Evolutionary conservation across 768 basidiomycete genomes (phyloP).

Genomic region (Symmetrospora coprosmae): DNA sequence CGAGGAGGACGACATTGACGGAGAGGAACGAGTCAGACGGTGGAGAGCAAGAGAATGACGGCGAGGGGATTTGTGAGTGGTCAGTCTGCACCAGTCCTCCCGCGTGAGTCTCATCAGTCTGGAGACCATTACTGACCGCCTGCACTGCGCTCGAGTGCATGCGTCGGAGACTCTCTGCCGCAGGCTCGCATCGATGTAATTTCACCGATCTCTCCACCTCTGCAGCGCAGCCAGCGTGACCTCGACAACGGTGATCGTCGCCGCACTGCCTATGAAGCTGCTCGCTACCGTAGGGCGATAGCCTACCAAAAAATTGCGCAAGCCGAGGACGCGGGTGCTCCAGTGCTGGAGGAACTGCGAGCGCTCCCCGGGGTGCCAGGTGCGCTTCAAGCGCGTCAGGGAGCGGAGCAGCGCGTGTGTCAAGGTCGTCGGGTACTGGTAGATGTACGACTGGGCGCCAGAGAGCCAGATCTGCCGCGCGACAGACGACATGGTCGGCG

Average conservation of each 20-base stretch:
- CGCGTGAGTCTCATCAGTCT: no score
- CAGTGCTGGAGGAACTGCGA: constrained; percentile 2
- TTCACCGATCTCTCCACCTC: background rate
- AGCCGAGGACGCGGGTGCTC: constrained; percentile 3
- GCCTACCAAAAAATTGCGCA: constrained; percentile 10
- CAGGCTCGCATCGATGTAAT: background rate
- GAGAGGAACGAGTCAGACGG: no score
- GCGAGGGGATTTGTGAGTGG: no score
- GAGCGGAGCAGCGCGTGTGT: background rate
- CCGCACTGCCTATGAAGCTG: constrained; percentile 17
- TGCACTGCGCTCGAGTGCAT: no score
- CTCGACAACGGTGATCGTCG: constrained; percentile 16
- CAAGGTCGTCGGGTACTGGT: constrained; percentile 9
- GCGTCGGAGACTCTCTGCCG: no score
- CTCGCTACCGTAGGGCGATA: constrained; percentile 18
- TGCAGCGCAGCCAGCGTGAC: background rate
- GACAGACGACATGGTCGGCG: background rate
- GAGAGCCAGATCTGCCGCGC: constrained; percentile 1
- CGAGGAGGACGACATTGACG: no score
- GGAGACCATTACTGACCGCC: no score
- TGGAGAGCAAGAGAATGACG: no score
- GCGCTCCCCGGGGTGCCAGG: constrained; percentile 17
- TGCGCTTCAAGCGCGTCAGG: background rate
- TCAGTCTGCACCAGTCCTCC: no score
- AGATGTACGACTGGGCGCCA: constrained; percentile 4